phyloP scores from a whole-genome alignment of 495 filamentous ascomycete genomes.

The Penicillium goetzii region DNA sequence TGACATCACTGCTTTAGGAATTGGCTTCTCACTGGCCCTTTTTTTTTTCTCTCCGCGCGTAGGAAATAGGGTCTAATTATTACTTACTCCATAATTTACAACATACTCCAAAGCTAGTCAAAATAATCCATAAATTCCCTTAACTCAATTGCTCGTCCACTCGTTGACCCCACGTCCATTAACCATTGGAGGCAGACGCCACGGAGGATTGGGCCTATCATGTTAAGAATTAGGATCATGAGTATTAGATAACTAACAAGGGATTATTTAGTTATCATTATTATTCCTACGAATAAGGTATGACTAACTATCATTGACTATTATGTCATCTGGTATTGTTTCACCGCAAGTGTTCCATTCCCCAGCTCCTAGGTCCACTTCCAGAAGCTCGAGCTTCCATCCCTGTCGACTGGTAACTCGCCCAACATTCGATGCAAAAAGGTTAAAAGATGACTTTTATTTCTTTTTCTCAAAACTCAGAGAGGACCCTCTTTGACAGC shows the following conservation, averaged over 20 bases:
- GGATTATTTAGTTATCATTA: not conserved
- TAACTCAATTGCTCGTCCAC: slow-evolving; percentile 11
- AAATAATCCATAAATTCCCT: slow-evolving; percentile 1
- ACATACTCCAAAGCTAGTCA: not conserved
- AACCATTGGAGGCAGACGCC: slow-evolving; percentile 1
- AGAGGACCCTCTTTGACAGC: not conserved
- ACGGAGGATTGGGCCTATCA: not conserved
- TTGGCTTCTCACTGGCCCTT: not conserved
- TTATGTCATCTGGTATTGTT: not conserved
- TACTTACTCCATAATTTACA: not conserved
- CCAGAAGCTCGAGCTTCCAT: slow-evolving; percentile 10
- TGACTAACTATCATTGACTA: not conserved
- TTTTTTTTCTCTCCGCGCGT: too few relatives aligned
- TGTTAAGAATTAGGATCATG: not conserved
- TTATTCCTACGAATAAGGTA: not conserved
- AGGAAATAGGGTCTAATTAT: too few relatives aligned
- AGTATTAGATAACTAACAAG: not conserved
- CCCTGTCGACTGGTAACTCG: slow-evolving; percentile 2
- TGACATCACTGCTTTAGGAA: slow-evolving; percentile 15
- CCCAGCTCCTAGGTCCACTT: slow-evolving; percentile 20
- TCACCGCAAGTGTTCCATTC: slow-evolving; percentile 37
- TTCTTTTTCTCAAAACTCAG: not conserved
- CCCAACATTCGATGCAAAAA: slow-evolving; percentile 2
- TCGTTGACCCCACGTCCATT: slow-evolving; percentile 13
- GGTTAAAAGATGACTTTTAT: not conserved